These are phyloP conservation scores for Inosperma sp. DNA, from an alignment of 768 basidiomycete genomes.

Conservation along the genomic window DNA sequence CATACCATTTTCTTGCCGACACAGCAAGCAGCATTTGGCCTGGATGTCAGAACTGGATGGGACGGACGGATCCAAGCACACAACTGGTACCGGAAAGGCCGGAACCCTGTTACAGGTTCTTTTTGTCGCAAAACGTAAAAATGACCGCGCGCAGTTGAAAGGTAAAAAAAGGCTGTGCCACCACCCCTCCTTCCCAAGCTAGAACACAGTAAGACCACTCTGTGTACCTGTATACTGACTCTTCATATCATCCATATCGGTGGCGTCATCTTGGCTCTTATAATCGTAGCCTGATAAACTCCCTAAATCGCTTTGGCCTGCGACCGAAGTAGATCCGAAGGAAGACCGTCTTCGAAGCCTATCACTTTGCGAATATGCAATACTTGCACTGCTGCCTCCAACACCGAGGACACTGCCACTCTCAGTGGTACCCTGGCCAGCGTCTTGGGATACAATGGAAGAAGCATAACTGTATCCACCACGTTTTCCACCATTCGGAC, in stretches of 20 bases:
- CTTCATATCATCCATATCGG: conserved; percentile 82
- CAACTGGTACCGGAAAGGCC: too few species aligned
- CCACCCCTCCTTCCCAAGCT: conserved; percentile 18
- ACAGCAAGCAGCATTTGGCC: too few species aligned
- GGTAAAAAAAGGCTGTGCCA: background rate
- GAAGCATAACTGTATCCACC: conserved; percentile 82
- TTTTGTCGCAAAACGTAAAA: background rate
- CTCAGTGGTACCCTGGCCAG: conserved; percentile 53
- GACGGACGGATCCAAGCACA: too few species aligned
- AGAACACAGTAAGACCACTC: conserved; percentile 82
- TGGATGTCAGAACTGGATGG: too few species aligned
- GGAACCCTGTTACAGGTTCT: too few species aligned
- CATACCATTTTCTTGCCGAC: too few species aligned
- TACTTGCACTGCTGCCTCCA: conserved; percentile 46
- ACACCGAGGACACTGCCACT: conserved; percentile 56
- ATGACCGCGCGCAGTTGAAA: background rate
- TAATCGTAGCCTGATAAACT: conserved; percentile 76
- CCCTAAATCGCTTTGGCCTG: conserved; percentile 74
- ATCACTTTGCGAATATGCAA: conserved; percentile 91
- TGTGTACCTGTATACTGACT: conserved; percentile 85
- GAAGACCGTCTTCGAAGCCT: conserved; percentile 74
- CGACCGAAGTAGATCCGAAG: conserved; percentile 61
- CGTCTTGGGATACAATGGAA: conserved; percentile 91
- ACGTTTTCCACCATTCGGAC: conserved; percentile 63
- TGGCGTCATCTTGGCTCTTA: conserved; percentile 84